Evolutionary conservation across 2,329 filamentous ascomycete genomes (phyloP).

Genomic region (Cladophialophora chaetospira): DNA sequence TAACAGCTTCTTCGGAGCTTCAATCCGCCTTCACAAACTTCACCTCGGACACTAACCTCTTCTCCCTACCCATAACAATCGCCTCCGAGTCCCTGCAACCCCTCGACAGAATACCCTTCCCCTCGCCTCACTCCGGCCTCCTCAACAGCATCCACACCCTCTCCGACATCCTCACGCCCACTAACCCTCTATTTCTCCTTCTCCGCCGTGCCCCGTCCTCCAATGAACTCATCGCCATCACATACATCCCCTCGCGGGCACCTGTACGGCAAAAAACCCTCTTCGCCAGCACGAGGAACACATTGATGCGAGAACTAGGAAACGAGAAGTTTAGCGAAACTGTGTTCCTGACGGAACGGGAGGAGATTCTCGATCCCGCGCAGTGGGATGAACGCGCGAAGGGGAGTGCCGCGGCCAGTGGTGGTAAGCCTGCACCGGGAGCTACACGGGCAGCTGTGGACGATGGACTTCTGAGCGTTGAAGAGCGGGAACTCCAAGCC

Average conservation of each 20-base stretch:
- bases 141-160: conserved; percentile 54
- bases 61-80: conserved; percentile 52
- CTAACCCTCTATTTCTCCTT: conserved; percentile 62
- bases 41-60: conserved; percentile 43
- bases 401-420: conserved; percentile 17
- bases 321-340: conserved; percentile 61
- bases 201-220: conserved; percentile 46
- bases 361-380: conserved; percentile 57
- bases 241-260: conserved; percentile 64
- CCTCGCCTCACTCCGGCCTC: conserved; percentile 44
- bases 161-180: conserved; percentile 54
- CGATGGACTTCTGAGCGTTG: conserved; percentile 61
- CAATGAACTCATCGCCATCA: conserved; percentile 53
- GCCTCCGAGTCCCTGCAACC: conserved; percentile 47
- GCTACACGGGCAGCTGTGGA: conserved; percentile 25
- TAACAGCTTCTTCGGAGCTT: conserved; percentile 48
- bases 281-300: conserved; percentile 65
- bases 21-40: conserved; percentile 50
- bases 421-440: conserved; percentile 21
- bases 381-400: conserved; percentile 57
- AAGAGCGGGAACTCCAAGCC: conserved; percentile 60
- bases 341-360: conserved; percentile 61
- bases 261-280: conserved; percentile 67
- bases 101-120: conserved; percentile 43
- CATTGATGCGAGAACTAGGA: conserved; percentile 62